These are phyloP conservation scores for Trichoderma pleuroti DNA, from an alignment of 2,329 filamentous ascomycete species.

Conservation along the genomic window DNA sequence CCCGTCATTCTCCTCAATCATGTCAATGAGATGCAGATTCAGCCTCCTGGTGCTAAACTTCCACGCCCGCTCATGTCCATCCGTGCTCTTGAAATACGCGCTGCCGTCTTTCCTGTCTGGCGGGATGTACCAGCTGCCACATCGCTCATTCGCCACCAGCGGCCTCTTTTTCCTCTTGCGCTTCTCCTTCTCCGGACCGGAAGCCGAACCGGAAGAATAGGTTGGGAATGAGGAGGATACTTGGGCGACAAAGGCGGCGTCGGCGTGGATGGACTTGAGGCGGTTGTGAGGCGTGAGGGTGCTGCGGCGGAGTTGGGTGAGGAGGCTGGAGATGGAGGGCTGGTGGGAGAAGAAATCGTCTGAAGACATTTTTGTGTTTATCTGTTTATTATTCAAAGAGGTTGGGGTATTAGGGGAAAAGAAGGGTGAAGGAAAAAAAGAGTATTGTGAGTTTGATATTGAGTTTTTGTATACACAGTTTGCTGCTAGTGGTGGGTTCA, in stretches of 20 bases:
- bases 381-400: neutral
- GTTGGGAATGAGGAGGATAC: slow-evolving; percentile 50
- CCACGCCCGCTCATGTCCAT: slow-evolving; percentile 90
- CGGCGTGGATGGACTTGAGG: slow-evolving; percentile 70
- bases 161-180: slow-evolving; percentile 47
- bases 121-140: slow-evolving; percentile 90
- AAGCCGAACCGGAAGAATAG: neutral
- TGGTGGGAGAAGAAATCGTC: slow-evolving; percentile 49
- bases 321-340: slow-evolving; percentile 65
- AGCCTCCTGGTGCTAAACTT: slow-evolving; percentile 79
- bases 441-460: neutral
- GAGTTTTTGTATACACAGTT: neutral
- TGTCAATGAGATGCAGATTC: slow-evolving; percentile 74
- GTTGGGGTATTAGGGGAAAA: too few relatives aligned
- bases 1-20: slow-evolving; percentile 66
- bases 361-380: neutral
- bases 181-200: neutral
- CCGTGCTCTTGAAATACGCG: slow-evolving; percentile 96
- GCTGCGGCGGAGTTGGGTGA: slow-evolving; percentile 69
- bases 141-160: slow-evolving; percentile 87
- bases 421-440: neutral
- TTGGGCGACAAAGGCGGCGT: slow-evolving; percentile 68
- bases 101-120: slow-evolving; percentile 63
- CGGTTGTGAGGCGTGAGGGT: slow-evolving; percentile 79
- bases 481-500: neutral